These are phyloP conservation scores for Aspergillus fijiensis DNA, from an alignment of 2,329 filamentous ascomycete genomes.

Conservation along the genomic window DNA sequence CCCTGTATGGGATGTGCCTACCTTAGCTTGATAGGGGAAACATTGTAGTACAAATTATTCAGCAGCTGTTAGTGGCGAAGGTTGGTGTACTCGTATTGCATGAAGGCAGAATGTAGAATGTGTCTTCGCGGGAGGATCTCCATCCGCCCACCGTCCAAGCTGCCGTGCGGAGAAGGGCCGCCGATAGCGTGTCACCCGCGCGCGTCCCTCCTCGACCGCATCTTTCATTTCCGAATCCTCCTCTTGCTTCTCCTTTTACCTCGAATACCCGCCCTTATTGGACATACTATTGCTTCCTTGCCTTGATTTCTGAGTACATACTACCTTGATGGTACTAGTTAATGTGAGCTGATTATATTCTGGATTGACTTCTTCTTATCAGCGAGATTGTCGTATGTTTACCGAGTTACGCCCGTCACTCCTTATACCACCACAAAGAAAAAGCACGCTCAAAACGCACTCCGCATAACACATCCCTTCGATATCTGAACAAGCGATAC, in stretches of 20 bases:
- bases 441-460: background rate
- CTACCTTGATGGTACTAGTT: background rate
- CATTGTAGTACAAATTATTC: background rate
- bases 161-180: slow-evolving; percentile 11
- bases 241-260: slow-evolving; percentile 1
- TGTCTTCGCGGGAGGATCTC: background rate
- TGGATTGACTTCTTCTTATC: background rate
- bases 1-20: background rate
- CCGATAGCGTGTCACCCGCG: slow-evolving; percentile 23
- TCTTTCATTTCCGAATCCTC: background rate
- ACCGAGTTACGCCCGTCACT: background rate
- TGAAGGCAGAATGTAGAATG: background rate
- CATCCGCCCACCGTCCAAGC: background rate
- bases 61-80: background rate
- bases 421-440: background rate
- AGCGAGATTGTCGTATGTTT: background rate
- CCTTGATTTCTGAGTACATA: background rate
- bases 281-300: background rate
- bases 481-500: background rate
- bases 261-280: background rate
- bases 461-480: background rate
- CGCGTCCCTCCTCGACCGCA: slow-evolving; percentile 20
- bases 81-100: background rate
- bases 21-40: background rate
- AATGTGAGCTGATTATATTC: background rate